Conservation (phyloP, 805 yeast species). For the Kazachstania kunashirensis region DNA sequence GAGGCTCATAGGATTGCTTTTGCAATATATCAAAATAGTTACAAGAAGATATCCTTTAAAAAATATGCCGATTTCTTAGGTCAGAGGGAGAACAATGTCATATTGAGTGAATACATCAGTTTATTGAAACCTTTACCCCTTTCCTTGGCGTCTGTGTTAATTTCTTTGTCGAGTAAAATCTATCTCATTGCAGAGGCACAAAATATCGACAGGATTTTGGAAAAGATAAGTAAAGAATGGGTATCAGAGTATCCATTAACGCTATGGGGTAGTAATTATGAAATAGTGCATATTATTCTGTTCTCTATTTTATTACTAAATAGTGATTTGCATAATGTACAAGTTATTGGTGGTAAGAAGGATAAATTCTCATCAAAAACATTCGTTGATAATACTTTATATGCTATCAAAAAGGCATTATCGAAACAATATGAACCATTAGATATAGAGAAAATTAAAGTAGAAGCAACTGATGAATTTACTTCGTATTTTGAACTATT, state of each 20-base stretch:
- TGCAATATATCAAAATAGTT: constrained; percentile 28
- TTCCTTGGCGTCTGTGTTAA: constrained; percentile 47
- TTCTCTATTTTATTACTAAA: constrained; percentile 65
- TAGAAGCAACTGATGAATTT: constrained; percentile 14
- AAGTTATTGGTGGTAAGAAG: constrained; percentile 22
- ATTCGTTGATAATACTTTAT: constrained; percentile 42
- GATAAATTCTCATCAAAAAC: constrained; percentile 33
- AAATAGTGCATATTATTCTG: constrained; percentile 60
- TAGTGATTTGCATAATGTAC: constrained; percentile 62
- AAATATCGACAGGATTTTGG: constrained; percentile 64
- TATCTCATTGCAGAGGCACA: constrained; percentile 78
- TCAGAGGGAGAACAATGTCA: constrained; percentile 17
- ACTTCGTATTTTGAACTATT: constrained; percentile 16
- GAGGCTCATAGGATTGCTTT: constrained; percentile 19
- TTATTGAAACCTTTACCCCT: constrained; percentile 36
- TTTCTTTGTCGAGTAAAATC: constrained; percentile 53
- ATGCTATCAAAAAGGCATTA: constrained; percentile 33
- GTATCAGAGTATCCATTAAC: constrained; percentile 36
- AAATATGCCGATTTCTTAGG: constrained; percentile 37
- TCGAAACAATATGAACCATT: constrained; percentile 2
- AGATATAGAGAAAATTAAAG: constrained; percentile 5
- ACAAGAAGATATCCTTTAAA: constrained; percentile 30
- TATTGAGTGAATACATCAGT: constrained; percentile 31
- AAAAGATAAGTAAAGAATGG: constrained; percentile 61
- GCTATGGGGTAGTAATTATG: constrained; percentile 36